Conservation (phyloP, 257 asterid species). For the Solanum ossicruentum region DNA sequence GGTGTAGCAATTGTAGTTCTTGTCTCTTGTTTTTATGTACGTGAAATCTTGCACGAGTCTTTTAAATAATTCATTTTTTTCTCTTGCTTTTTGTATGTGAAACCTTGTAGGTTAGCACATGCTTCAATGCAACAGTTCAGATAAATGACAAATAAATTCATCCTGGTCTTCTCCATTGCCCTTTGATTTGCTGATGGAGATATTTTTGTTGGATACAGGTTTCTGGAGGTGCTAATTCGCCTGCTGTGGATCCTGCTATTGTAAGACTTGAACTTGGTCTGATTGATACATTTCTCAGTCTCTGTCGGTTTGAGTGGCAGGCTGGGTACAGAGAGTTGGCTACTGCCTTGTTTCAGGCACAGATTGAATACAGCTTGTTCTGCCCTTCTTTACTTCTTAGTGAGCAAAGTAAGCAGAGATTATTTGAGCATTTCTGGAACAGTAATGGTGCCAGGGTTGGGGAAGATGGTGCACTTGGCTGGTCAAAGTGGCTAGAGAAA, state of each 20-base stretch:
- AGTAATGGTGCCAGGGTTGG: constrained; percentile 89
- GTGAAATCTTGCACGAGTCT: neutral
- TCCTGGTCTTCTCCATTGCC: neutral
- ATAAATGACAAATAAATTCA: neutral
- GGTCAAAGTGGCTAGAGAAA: constrained; percentile 89
- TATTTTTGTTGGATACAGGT: constrained; percentile 37
- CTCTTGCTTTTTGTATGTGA: neutral
- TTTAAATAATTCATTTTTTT: neutral
- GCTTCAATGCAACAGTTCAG: neutral
- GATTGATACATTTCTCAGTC: constrained; percentile 64
- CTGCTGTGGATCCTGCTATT: constrained; percentile 36
- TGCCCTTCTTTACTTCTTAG: constrained; percentile 69
- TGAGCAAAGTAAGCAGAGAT: constrained; percentile 77
- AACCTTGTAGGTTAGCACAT: neutral
- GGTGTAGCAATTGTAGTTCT: neutral
- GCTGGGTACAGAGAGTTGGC: constrained; percentile 92
- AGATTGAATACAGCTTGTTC: constrained; percentile 77
- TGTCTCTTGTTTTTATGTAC: neutral
- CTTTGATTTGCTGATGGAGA: neutral
- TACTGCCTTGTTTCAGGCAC: constrained; percentile 90
- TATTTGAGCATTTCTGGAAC: constrained; percentile 92
- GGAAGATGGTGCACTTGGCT: constrained; percentile 93
- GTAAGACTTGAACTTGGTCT: constrained; percentile 62
- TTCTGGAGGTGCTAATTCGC: constrained; percentile 25
- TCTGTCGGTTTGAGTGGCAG: constrained; percentile 96